Base-by-base conservation (phyloP, 176 grass and related monocot species). In the Oryza rufipogon region DNA sequence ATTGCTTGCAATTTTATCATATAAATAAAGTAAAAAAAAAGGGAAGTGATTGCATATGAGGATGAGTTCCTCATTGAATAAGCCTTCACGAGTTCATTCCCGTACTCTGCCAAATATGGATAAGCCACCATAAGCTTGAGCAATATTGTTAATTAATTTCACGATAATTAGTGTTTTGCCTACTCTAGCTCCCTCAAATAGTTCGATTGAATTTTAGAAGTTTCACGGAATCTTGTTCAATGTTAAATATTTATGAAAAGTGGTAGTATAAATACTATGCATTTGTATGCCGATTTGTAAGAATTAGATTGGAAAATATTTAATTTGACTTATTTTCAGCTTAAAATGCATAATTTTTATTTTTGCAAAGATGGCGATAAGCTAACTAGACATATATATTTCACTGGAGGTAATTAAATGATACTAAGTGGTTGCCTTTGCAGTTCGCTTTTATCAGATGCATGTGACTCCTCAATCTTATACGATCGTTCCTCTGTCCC, bases 381-480 rank as follows among this genome's bases (percentile, higher is more conserved):
- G n/a, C 58, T 63, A 9, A 63, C 58, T 22, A 1, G 4, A 68
- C 7, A 65, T 16, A 20, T 10, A 7, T 4, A 58, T 36, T 77
- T 67, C 22, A 14, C 20, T 34, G 22, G 51, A 70, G 75, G 22
- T 46, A 52, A 32, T 48, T 71, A 9, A 6, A 49, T 70, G 38
- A 36, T 38, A 26, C 26, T 26, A 17, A 19, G 54, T 52, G 2
- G 32, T 23, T 15, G 60, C 17, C 14, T 9, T 33, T 82, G 38
- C 16, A n/a, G 38, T 42, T 85, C 74, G 14, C 14, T 60, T 80
- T 49, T 25, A 7, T 17, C 61, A 79, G 74, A 74, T 47, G 44
- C 10, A 16, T 63, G 58, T 63, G 20, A 51, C 5, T 11, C 66
- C 79, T 64, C 58, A 78, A 79, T 42, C 23, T 2, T 30, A 67